phyloP scores from a whole-genome alignment of 257 asterid species.

The Solanum pimpinellifolium region DNA sequence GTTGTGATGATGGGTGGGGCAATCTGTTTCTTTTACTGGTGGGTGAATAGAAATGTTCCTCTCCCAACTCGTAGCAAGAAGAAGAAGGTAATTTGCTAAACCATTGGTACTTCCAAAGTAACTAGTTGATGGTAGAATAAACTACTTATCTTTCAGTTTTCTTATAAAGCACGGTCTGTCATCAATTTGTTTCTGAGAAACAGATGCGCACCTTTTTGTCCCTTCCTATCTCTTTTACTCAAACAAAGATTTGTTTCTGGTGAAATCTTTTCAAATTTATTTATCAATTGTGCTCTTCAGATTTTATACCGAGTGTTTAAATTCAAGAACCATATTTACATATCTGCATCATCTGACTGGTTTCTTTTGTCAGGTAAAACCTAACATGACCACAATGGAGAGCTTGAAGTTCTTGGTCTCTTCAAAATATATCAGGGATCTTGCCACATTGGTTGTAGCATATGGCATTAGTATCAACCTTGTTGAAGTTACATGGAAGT shows the following conservation, averaged over 20 bases:
- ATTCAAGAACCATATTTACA: neutral
- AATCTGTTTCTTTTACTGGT: conserved; percentile 83
- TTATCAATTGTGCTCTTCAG: neutral
- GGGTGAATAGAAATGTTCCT: conserved; percentile 78
- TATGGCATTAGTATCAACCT: conserved; percentile 96
- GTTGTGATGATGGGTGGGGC: conserved; percentile 79
- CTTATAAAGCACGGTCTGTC: neutral
- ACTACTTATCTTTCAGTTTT: neutral
- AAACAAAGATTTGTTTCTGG: neutral
- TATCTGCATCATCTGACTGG: neutral
- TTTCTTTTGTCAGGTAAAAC: conserved; percentile 52
- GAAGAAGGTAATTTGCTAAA: conserved; percentile 60
- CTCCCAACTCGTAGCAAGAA: conserved; percentile 74
- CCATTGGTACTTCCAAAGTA: neutral
- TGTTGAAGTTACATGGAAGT: conserved; percentile 98
- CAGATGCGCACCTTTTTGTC: neutral
- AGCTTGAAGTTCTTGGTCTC: conserved; percentile 91
- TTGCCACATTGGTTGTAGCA: conserved; percentile 94
- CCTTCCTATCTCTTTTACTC: neutral
- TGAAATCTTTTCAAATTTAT: neutral
- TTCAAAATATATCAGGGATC: conserved; percentile 76
- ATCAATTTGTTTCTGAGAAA: neutral
- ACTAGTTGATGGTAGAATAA: neutral
- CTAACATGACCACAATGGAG: conserved; percentile 96
- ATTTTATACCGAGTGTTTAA: neutral